Evolutionary conservation across 2,329 filamentous ascomycete species (phyloP).

Genomic region (Exophiala calicioides): DNA sequence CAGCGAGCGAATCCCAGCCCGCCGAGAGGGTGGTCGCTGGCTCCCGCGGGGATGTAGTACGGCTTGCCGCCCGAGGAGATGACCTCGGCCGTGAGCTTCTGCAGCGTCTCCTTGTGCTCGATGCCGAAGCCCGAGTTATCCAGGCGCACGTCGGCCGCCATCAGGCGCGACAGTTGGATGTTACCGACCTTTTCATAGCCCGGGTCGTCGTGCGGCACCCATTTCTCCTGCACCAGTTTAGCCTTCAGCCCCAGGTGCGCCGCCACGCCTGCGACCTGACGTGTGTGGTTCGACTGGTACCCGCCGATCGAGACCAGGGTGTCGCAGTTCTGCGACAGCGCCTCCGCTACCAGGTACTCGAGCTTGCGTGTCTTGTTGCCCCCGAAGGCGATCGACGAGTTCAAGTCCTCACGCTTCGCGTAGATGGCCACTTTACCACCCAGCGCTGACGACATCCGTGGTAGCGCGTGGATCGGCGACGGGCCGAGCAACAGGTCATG

Average conservation of each 20-base stretch:
- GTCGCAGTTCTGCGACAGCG: conserved; percentile 57
- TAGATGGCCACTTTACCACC: conserved; percentile 63
- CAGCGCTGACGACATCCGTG: conserved; percentile 63
- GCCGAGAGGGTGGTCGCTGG: conserved; percentile 69
- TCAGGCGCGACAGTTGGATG: conserved; percentile 68
- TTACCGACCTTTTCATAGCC: conserved; percentile 68
- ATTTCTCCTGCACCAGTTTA: conserved; percentile 64
- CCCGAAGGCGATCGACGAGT: conserved; percentile 66
- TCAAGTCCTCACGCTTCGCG: conserved; percentile 72
- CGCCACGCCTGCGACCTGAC: conserved; percentile 65
- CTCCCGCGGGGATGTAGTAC: conserved; percentile 72
- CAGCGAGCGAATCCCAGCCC: conserved; percentile 71
- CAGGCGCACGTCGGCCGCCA: conserved; percentile 65
- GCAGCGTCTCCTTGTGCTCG: conserved; percentile 65
- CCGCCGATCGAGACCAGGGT: conserved; percentile 68
- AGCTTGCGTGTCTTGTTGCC: conserved; percentile 72
- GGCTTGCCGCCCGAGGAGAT: conserved; percentile 58
- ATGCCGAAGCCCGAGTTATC: conserved; percentile 66
- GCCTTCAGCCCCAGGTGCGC: conserved; percentile 57
- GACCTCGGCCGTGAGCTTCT: conserved; percentile 57
- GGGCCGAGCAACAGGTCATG: conserved; percentile 65
- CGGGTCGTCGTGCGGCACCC: conserved; percentile 63
- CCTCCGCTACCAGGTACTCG: conserved; percentile 69
- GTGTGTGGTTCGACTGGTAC: conserved; percentile 70
- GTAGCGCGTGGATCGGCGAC: conserved; percentile 68